Evolutionary conservation across 2,329 filamentous ascomycete genomes (phyloP).

Genomic region (Ophidiomyces ophidiicola): DNA sequence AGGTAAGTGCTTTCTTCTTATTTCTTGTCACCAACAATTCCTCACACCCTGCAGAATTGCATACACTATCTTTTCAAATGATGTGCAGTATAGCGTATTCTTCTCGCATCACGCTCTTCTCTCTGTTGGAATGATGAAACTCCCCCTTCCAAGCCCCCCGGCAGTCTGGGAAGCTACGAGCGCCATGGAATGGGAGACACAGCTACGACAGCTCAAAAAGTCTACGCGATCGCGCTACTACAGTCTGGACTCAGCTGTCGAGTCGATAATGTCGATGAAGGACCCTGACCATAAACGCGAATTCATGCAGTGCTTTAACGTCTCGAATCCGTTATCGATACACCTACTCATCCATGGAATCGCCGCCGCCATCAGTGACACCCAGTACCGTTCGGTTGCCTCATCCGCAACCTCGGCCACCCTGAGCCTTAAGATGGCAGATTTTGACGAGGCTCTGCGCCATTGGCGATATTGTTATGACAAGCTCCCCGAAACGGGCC

Average conservation of each 20-base stretch:
- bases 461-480: slow-evolving; percentile 17
- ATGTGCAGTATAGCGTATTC: slow-evolving; percentile 18
- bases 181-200: slow-evolving; percentile 15
- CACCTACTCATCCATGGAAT: slow-evolving; percentile 18
- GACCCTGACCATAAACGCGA: slow-evolving; percentile 15
- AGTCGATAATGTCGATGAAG: slow-evolving; percentile 16
- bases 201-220: slow-evolving; percentile 14
- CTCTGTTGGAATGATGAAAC: slow-evolving; percentile 18
- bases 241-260: slow-evolving; percentile 15
- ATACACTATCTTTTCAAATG: slow-evolving; percentile 17
- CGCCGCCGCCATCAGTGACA: slow-evolving; percentile 16
- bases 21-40: neutral
- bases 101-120: slow-evolving; percentile 18
- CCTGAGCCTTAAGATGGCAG: slow-evolving; percentile 12
- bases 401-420: slow-evolving; percentile 12
- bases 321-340: slow-evolving; percentile 15
- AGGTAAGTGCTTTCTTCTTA: slow-evolving; percentile 12
- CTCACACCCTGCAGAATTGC: slow-evolving; percentile 14
- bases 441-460: slow-evolving; percentile 16
- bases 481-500: slow-evolving; percentile 12
- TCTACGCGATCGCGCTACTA: slow-evolving; percentile 15
- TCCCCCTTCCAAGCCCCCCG: slow-evolving; percentile 16
- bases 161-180: slow-evolving; percentile 17
- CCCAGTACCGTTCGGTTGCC: slow-evolving; percentile 16
- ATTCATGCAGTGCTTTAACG: slow-evolving; percentile 13